Percentiles rank a stretch among this genome's conserved stretches.
phyloP scores from a whole-genome alignment of 2,329 filamentous ascomycete genomes.

The Zymoseptoria pseudotritici region DNA sequence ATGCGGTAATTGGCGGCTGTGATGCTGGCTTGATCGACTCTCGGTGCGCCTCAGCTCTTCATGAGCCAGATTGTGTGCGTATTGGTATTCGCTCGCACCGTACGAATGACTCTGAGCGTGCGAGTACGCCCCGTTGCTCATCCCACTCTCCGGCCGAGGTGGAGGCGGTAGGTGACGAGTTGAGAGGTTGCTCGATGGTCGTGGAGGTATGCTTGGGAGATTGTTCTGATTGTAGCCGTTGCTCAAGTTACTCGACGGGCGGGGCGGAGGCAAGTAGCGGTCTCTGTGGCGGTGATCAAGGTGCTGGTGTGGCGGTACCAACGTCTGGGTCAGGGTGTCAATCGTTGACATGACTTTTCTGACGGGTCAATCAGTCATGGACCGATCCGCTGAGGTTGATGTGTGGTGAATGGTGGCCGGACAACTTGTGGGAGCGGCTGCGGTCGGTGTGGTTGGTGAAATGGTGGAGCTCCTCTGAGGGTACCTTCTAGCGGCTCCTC shows the following conservation, averaged over 20 bases:
- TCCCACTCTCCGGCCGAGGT: constrained; percentile 24
- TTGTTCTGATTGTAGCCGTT: constrained; percentile 25
- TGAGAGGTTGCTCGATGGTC: constrained; percentile 28
- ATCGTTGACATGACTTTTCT: constrained; percentile 25
- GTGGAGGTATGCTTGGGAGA: constrained; percentile 18
- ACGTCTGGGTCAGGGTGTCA: constrained; percentile 25
- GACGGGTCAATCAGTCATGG: not conserved
- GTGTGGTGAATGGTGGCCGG: not conserved
- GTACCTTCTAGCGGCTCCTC: too few species aligned
- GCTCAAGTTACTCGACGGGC: constrained; percentile 27
- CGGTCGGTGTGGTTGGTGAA: too few species aligned
- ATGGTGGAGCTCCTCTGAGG: too few species aligned
- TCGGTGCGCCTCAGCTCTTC: constrained; percentile 25
- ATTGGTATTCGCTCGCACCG: constrained; percentile 20
- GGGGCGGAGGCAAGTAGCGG: constrained; percentile 27
- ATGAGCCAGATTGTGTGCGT: constrained; percentile 12
- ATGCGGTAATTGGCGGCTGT: constrained; percentile 12
- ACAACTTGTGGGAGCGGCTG: not conserved
- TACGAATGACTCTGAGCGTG: constrained; percentile 21
- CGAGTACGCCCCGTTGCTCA: constrained; percentile 22
- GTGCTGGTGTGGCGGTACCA: constrained; percentile 25
- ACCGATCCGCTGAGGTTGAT: not conserved
- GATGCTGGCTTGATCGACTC: constrained; percentile 20
- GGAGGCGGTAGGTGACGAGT: constrained; percentile 22
- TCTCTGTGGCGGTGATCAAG: constrained; percentile 27